Conservation (phyloP, 1,284 basidiomycete species). For the Cutaneotrichosporon sp. region DNA sequence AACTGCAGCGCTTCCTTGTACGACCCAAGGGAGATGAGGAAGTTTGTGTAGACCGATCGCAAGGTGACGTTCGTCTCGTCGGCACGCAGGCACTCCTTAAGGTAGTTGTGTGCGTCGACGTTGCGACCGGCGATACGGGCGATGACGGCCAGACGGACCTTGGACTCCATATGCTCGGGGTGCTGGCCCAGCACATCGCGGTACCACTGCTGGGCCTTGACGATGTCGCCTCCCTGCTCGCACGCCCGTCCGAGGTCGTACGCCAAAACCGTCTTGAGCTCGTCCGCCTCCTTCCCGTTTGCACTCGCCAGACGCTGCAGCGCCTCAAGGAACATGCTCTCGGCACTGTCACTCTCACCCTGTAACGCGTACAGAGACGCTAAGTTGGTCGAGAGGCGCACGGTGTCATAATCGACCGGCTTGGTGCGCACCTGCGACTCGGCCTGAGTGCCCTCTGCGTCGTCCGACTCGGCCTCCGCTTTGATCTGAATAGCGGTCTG, state of each 20-base stretch:
- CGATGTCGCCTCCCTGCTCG: slow-evolving; percentile 72
- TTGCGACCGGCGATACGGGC: slow-evolving; percentile 65
- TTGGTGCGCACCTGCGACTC: slow-evolving; percentile 18
- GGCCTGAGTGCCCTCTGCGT: slow-evolving; percentile 10
- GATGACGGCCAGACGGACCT: slow-evolving; percentile 82
- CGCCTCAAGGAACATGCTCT: slow-evolving; percentile 56
- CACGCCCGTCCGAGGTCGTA: slow-evolving; percentile 87
- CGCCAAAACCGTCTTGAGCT: slow-evolving; percentile 72
- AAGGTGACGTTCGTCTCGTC: slow-evolving; percentile 47
- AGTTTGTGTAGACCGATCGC: slow-evolving; percentile 78
- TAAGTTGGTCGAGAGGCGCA: slow-evolving; percentile 72
- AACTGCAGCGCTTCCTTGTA: slow-evolving; percentile 76
- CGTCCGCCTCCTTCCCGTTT: slow-evolving; percentile 57
- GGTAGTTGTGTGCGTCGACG: slow-evolving; percentile 75
- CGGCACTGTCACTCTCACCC: slow-evolving; percentile 57
- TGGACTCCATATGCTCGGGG: slow-evolving; percentile 92
- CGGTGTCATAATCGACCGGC: slow-evolving; percentile 34
- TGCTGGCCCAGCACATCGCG: slow-evolving; percentile 77
- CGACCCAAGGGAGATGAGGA: slow-evolving; percentile 63
- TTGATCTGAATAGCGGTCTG: slow-evolving; percentile 63
- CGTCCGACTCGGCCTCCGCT: slow-evolving; percentile 44
- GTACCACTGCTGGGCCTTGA: slow-evolving; percentile 76
- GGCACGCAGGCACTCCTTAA: slow-evolving; percentile 70
- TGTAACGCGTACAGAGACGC: slow-evolving; percentile 74
- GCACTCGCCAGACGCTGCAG: slow-evolving; percentile 53